Percentiles rank a stretch among this genome's conserved stretches.
Conservation (phyloP, 495 filamentous ascomycete species). For the Jackrogersella minutella region DNA sequence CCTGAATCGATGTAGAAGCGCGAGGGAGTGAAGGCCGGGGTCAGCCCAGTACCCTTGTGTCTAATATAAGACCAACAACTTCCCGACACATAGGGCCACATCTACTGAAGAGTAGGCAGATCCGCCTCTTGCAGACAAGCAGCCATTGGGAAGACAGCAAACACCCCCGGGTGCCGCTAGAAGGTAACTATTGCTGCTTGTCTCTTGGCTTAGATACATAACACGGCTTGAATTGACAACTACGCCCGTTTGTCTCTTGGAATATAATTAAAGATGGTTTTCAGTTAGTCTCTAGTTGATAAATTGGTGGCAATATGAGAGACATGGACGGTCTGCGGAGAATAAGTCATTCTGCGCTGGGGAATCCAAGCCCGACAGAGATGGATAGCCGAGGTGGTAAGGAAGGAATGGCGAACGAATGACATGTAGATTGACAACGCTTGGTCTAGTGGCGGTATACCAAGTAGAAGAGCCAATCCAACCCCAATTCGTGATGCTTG, state of each 20-base stretch:
- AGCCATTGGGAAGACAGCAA: conserved; percentile 11
- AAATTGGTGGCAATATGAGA: conserved; percentile 29
- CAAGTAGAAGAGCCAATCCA: conserved; percentile 30
- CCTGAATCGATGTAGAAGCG: conserved; percentile 25
- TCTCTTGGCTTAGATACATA: conserved; percentile 32
- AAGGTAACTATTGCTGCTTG: conserved; percentile 18
- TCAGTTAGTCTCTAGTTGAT: conserved; percentile 4
- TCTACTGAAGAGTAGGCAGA: conserved; percentile 35
- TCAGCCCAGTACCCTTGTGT: conserved; percentile 24
- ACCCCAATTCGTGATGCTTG: conserved; percentile 21
- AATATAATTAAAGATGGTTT: conserved; percentile 12
- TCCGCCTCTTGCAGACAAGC: conserved; percentile 29
- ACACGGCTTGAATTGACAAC: conserved; percentile 20
- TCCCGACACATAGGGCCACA: conserved; percentile 30
- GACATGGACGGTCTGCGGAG: conserved; percentile 24
- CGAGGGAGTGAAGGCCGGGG: conserved; percentile 10
- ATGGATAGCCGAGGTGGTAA: conserved; percentile 23
- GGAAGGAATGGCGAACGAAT: conserved; percentile 21
- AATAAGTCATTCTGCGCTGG: conserved; percentile 17
- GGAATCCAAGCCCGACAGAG: conserved; percentile 10
- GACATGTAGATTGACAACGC: conserved; percentile 26
- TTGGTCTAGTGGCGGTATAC: conserved; percentile 35
- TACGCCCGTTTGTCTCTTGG: conserved; percentile 20
- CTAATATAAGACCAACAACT: conserved; percentile 43
- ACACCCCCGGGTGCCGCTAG: conserved; percentile 37